Conservation (phyloP, 805 yeast genomes). For the Schwanniomyces sp. region DNA sequence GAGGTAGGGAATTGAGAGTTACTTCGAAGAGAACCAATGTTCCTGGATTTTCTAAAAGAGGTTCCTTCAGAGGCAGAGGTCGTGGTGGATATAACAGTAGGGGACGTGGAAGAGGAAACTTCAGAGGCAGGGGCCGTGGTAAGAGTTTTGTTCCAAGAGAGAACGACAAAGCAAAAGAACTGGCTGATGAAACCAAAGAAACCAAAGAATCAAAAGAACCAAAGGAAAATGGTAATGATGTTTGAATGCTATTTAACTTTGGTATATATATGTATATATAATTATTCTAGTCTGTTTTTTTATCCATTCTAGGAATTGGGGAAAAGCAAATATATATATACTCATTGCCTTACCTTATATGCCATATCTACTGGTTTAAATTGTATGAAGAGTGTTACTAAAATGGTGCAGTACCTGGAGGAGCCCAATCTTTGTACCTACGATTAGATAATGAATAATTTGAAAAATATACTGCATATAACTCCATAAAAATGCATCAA, state of each 20-base stretch:
- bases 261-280: background rate
- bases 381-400: too few relatives aligned
- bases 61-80: conserved; percentile 19
- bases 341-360: too few relatives aligned
- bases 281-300: background rate
- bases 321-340: too few relatives aligned
- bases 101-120: conserved; percentile 32
- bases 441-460: too few relatives aligned
- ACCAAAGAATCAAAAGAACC: background rate
- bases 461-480: background rate
- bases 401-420: too few relatives aligned
- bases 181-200: background rate
- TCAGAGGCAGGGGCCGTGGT: conserved; percentile 32
- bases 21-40: conserved; percentile 54
- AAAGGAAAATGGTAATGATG: background rate
- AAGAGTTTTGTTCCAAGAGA: conserved; percentile 17
- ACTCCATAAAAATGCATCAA: background rate
- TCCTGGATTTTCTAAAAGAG: conserved; percentile 42
- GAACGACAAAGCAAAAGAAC: background rate
- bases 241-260: background rate
- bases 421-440: too few relatives aligned
- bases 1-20: conserved; percentile 49
- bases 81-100: conserved; percentile 21
- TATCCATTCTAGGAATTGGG: background rate
- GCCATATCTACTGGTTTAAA: too few relatives aligned